Evolutionary conservation across 805 yeast species (phyloP), one percentile per base, ranked within the genome.

Genomic region (Naumovozyma baii): DNA sequence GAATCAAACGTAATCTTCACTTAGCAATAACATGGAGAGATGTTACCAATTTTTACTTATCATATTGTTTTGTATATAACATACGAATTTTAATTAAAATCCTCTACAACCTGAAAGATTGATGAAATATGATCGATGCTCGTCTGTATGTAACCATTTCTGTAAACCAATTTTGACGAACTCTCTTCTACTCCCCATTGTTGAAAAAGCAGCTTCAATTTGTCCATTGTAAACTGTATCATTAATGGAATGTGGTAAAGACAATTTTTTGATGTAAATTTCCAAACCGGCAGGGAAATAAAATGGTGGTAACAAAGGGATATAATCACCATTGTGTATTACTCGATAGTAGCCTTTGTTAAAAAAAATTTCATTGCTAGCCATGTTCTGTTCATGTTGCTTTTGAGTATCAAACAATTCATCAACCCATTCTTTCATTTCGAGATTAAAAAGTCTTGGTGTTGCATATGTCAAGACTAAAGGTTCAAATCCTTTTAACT

Each of bases 391-490:
- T 3, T 46, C 39, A 31, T 59, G 61, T 2, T 66, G 62, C 1
- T 48, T 46, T 1, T 50, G 49, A 0, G 75, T 68, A 12, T 66
- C 52, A 47, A 77, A 79, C 4, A 70, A 34, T 0, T 47, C 39
- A 55, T 83, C 78, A 32, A 77, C 69, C 68, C 74, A 78, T 22
- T 59, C 51, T 20, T 70, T 66, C 55, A 78, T 67, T 2, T 57
- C 55, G 2, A 47, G 46, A 53, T 80, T 78, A 3, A 85, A 86
- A 28, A 82, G 63, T 47, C 74, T 74, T 0, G 90, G 85, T 12
- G 76, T 70, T 1, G 80, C 92, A 59, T 63, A 77, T 1, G 82
- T 67, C 15, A 80, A 57, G 1, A 80, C 73, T 31, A 69, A 52
- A 0, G 83, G 80, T 5, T 72, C 55, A 41, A 61, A 62, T 0